These are phyloP conservation scores for Xerophyta viscosa DNA, from an alignment of 106 monocot genomes.

Conservation along the genomic window DNA sequence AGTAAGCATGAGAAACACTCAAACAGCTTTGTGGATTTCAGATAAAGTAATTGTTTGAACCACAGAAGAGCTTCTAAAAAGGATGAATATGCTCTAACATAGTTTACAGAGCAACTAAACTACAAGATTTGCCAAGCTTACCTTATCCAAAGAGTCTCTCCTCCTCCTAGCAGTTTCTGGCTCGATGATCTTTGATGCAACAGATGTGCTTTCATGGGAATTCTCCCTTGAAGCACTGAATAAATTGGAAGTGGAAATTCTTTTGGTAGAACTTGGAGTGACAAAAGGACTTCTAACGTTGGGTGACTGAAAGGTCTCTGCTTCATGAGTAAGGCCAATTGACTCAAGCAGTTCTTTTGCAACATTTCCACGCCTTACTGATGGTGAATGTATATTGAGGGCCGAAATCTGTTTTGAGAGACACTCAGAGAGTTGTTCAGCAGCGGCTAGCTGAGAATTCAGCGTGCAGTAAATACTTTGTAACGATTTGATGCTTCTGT, in stretches of 20 bases:
- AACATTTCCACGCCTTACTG: conserved; percentile 32
- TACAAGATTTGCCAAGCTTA: conserved; percentile 20
- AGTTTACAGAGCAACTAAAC: background rate
- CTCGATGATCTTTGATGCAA: conserved; percentile 25
- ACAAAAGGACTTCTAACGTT: conserved; percentile 12
- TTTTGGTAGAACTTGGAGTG: conserved; percentile 26
- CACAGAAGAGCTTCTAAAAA: no score
- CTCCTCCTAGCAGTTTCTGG: conserved; percentile 74
- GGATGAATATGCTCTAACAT: no score
- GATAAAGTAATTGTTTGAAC: no score
- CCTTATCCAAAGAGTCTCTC: conserved; percentile 67
- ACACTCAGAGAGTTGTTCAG: conserved; percentile 73
- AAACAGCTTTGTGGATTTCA: no score
- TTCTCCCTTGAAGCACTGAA: conserved; percentile 12
- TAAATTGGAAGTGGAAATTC: conserved; percentile 11
- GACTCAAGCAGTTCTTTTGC: conserved; percentile 75
- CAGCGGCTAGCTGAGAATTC: conserved; percentile 71
- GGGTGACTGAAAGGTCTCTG: conserved; percentile 35
- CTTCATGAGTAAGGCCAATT: conserved; percentile 61
- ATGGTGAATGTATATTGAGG: conserved; percentile 48
- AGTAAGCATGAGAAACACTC: no score
- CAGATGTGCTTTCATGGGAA: conserved; percentile 9
- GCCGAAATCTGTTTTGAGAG: conserved; percentile 73
- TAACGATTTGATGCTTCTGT: conserved; percentile 50
- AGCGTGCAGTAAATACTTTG: conserved; percentile 77